These are phyloP conservation scores for Syncephalis plumigaleata DNA, from an alignment of 371 early-diverging fungal genomes.

Conservation along the genomic window DNA sequence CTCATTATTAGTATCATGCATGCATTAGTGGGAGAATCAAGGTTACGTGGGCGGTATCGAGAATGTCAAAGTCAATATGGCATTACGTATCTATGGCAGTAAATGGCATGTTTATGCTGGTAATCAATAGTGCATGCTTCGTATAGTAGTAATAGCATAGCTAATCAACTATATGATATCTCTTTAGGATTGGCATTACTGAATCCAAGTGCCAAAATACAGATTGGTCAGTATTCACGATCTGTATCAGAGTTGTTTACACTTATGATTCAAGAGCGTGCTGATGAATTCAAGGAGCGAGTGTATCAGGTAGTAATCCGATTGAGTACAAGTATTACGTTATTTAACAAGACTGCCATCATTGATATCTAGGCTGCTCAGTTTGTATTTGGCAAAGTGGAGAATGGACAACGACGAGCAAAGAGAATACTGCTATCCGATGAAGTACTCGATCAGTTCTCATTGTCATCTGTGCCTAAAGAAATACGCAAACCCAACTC, in stretches of 20 bases:
- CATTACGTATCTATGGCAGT: slow-evolving; percentile 78
- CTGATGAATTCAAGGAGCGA: slow-evolving; percentile 53
- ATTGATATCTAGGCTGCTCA: slow-evolving; percentile 61
- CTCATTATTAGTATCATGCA: no score
- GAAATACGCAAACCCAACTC: slow-evolving; percentile 67
- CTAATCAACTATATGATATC: no score
- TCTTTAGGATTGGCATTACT: slow-evolving; percentile 80
- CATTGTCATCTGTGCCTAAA: slow-evolving; percentile 69
- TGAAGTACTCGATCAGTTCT: slow-evolving; percentile 64
- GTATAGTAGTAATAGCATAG: no score
- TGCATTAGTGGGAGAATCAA: slow-evolving; percentile 77
- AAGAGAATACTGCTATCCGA: slow-evolving; percentile 62
- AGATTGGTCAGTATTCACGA: slow-evolving; percentile 74
- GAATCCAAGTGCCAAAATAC: slow-evolving; percentile 76
- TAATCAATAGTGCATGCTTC: slow-evolving; percentile 5
- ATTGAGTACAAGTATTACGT: neutral
- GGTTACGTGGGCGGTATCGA: slow-evolving; percentile 85
- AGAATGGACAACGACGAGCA: slow-evolving; percentile 7
- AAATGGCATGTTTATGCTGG: slow-evolving; percentile 97
- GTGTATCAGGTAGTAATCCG: slow-evolving; percentile 27
- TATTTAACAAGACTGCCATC: neutral
- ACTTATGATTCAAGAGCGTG: slow-evolving; percentile 80
- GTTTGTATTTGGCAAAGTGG: slow-evolving; percentile 67
- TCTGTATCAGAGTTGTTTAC: slow-evolving; percentile 81
- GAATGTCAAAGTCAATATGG: slow-evolving; percentile 85